A percentile compares a stretch with the other conserved stretches of the same genome.
Evolutionary conservation across 164 flowering plant species (phyloP).

Genomic region (Stephania yunnanensis): DNA sequence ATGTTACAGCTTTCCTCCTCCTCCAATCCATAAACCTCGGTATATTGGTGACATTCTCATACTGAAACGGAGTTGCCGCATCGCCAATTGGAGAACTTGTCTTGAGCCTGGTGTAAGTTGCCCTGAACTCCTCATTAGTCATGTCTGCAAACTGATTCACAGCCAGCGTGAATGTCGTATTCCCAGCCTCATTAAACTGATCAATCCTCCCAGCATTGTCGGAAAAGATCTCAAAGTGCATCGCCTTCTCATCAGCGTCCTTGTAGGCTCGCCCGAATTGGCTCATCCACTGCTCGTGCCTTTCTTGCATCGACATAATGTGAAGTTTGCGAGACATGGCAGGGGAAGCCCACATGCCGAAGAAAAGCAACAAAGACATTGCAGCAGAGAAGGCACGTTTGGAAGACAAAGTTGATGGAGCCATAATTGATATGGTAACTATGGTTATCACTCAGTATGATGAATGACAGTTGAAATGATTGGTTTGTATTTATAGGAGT

Average conservation of each 20-base stretch:
- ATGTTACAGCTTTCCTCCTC: conserved; percentile 12
- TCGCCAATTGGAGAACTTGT: neutral
- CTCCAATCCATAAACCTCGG: conserved; percentile 12
- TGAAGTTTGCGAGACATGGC: neutral
- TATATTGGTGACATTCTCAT: conserved; percentile 14
- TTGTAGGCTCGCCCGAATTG: conserved; percentile 13
- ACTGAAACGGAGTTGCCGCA: conserved; percentile 7
- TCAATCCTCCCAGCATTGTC: conserved; percentile 26
- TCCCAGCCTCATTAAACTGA: conserved; percentile 15
- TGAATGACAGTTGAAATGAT: too few species aligned
- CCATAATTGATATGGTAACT: too few species aligned
- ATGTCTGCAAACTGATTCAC: conserved; percentile 26
- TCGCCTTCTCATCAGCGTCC: conserved; percentile 14
- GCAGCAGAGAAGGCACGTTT: neutral
- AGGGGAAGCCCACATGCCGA: conserved; percentile 8
- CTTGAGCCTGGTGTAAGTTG: conserved; percentile 17
- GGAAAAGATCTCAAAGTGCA: conserved; percentile 29
- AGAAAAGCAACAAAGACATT: neutral
- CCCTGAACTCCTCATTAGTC: conserved; percentile 28
- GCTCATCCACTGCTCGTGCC: conserved; percentile 22
- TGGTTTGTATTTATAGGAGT: too few species aligned
- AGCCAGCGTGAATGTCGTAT: conserved; percentile 18
- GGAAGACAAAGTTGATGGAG: too few species aligned
- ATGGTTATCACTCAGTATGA: too few species aligned
- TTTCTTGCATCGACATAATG: conserved; percentile 6